Evolutionary conservation across 2,329 filamentous ascomycete species (phyloP), one percentile per base, ranked within the genome.

Genomic region (Arthrobotrys megalospora): DNA sequence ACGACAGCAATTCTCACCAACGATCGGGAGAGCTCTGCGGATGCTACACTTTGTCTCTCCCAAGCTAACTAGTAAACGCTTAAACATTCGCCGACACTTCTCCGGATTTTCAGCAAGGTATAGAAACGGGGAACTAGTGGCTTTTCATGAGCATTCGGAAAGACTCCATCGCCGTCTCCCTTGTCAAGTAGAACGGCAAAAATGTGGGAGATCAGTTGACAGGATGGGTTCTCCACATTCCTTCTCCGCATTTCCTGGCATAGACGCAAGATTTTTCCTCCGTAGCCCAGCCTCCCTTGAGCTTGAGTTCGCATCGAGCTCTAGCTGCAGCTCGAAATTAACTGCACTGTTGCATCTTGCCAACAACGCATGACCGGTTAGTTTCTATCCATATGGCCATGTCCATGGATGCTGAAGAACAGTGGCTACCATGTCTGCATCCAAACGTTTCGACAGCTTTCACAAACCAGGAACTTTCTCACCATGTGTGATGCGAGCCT

Each of bases 41-140:
- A 21, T 52, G 16, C 43, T 45, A 50, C 5, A 6, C 11, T 50
- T 24, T 48, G 12, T 16, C 19, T 28, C 24, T 34, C 19, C 21
- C 36, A 28, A 53, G 45, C 28, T 34, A 53, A 16, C 14, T 2
- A 64, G 21, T 21, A 34, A 47, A 50, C 41, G 45, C 60, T 47
- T 45, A 52, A 19, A 60, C 28, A 19, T 62, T 67, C 63, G 52
- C 63, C 63, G 62, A 75, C 41, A 52, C 36, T 52, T 76, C 72
- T 69, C 64, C 58, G 64, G 65, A 76, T 69, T 65, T 69, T 69
- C 64, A 69, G 28, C 65, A 68, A 60, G 72, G 72, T 69, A 76
- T 21, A 60, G 36, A 24, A 24, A 3, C 45, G 19, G n/a, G 10
- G 10, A 50, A 52, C 36, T 32, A 47, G 12, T n/a, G 11, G n/a